Evolutionary conservation across 495 filamentous ascomycete species (phyloP).

Genomic region (Aspergillus kassunensis): DNA sequence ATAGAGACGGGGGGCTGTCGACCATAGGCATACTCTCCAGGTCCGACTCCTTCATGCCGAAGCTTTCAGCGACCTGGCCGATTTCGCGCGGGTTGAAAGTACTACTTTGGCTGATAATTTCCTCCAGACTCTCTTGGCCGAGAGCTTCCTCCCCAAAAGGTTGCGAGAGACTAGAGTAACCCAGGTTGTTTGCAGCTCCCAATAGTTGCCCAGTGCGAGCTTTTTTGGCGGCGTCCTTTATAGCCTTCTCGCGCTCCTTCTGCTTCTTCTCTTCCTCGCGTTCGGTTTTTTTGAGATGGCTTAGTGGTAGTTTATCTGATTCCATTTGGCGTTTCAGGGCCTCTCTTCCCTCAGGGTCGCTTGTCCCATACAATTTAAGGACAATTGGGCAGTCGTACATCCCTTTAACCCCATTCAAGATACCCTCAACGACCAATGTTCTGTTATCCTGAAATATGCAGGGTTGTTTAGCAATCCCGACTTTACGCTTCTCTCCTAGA

Average conservation of each 20-base stretch:
- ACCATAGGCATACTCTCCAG: constrained; percentile 72
- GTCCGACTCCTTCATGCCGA: constrained; percentile 63
- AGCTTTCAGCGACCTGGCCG: constrained; percentile 63
- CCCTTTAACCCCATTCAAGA: constrained; percentile 58
- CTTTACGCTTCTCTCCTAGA: background rate
- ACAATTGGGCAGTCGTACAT: constrained; percentile 67
- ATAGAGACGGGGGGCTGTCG: constrained; percentile 57
- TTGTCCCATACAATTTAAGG: constrained; percentile 63
- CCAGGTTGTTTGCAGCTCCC: constrained; percentile 22
- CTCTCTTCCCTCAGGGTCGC: constrained; percentile 45
- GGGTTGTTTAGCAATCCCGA: constrained; percentile 4
- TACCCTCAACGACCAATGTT: constrained; percentile 59
- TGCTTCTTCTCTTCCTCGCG: constrained; percentile 26
- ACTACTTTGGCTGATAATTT: constrained; percentile 65
- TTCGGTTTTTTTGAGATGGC: constrained; percentile 34
- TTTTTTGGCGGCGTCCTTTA: constrained; percentile 47
- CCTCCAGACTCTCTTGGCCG: constrained; percentile 45
- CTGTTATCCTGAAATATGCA: constrained; percentile 42
- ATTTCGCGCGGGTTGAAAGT: constrained; percentile 66
- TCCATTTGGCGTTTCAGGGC: constrained; percentile 59
- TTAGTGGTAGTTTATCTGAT: constrained; percentile 53
- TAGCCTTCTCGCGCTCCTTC: constrained; percentile 40
- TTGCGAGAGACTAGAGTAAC: constrained; percentile 30
- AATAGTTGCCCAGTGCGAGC: constrained; percentile 35
- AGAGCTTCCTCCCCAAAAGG: constrained; percentile 18